Conservation (phyloP, 2,329 filamentous ascomycete genomes). For the Neonectria coccinea region DNA sequence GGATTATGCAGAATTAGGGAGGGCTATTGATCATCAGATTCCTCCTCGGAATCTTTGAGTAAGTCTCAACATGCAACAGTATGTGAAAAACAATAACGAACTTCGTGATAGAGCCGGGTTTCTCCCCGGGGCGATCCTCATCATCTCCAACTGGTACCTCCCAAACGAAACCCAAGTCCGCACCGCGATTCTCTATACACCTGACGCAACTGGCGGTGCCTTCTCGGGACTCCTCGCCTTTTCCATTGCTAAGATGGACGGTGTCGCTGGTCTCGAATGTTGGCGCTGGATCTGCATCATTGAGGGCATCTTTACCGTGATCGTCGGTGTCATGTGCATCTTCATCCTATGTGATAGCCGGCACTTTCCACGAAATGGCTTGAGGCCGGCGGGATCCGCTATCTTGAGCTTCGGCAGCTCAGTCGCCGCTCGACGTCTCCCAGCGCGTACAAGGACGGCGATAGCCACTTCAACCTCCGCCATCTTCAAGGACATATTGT, state of each 20-base stretch:
- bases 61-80: conserved; percentile 18
- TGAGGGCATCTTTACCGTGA: conserved; percentile 59
- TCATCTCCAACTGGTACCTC: conserved; percentile 50
- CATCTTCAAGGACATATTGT: conserved; percentile 54
- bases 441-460: conserved; percentile 40
- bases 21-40: conserved; percentile 56
- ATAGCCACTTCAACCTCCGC: conserved; percentile 50
- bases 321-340: conserved; percentile 54
- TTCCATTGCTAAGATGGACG: conserved; percentile 60
- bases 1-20: conserved; percentile 53
- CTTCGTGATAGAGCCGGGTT: conserved; percentile 47
- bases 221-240: conserved; percentile 60
- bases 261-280: conserved; percentile 55
- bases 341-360: conserved; percentile 61
- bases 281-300: conserved; percentile 68
- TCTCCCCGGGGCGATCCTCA: conserved; percentile 48
- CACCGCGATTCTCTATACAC: conserved; percentile 52
- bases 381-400: conserved; percentile 54
- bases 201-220: conserved; percentile 54
- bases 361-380: conserved; percentile 52
- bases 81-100: not conserved
- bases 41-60: conserved; percentile 55
- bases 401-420: conserved; percentile 53
- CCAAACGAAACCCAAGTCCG: conserved; percentile 47
- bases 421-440: conserved; percentile 43